Base-by-base conservation (phyloP, 1,139 yeast species). In the Pichia sorboxylosa region DNA sequence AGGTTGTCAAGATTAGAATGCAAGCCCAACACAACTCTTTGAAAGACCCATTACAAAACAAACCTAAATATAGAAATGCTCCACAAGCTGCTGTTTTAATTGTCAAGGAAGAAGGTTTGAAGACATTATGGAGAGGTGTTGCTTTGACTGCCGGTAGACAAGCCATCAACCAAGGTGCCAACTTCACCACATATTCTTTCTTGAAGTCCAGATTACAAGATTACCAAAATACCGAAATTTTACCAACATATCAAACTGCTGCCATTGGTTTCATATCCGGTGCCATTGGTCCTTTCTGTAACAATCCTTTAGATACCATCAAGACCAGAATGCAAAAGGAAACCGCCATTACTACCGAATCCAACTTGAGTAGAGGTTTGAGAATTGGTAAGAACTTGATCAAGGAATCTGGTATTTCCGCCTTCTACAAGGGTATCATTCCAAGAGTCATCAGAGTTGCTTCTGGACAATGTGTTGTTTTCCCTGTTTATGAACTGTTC, bases 361-460 rank as follows among this genome's bases (percentile, higher is more conserved):
- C 79, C 22, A 90, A 87, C 22, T 48, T 79, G 49, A 73, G 71
- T 29, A 73, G 94, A 60, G 85, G 90, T 48, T 61, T 69, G 32
- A 71, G 90, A 55, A 87, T 90, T 48, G 87, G 93, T 41, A 64
- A 64, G 35, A 90, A 78, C 52, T 70, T 90, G 57, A 63, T 87
- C 47, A 78, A 75, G 54, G 94, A 84, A 63, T 95, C 87, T 59
- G 98, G 96, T 45, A 60, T 76, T 43, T 66, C 68, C 40, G 94
- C 95, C 14, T 70, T 85, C 49, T 87, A 90, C 65, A 83, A 87
- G 60, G 98, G 98, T 63, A 90, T 90, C 54, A 85, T 96, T 26
- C 98, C 98, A 49, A 80, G 98, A 66, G 90, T 90, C 48, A 85
- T 90, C 94, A 80, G 98, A 63, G 98, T 90, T 36, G 98, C 98